Base-by-base conservation (phyloP, 352 stramenopile genomes). In the Globisporangium cylindrosporum region DNA sequence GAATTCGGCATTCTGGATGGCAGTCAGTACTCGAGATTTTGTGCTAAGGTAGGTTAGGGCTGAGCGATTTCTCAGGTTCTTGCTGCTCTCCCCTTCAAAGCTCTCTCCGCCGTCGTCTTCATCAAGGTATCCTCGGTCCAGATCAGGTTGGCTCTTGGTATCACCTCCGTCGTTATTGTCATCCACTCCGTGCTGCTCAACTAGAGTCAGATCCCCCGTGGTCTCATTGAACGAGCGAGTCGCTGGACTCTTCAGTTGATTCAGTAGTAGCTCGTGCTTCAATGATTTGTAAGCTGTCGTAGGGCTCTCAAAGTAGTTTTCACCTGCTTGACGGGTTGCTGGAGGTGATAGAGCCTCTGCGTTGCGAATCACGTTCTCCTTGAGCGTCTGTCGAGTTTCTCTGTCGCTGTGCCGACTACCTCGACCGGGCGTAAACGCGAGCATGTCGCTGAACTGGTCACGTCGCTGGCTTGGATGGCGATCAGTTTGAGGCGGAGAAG, bases 391-490 rank as follows among this genome's bases (percentile, higher is more conserved):
- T 41, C 1, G 70, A 24, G 18, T 7, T 22, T 60, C n/a, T 20
- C 27, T 60, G 55, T 32, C 10, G 27, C 15, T 60, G 18, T 46
- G 29, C 4, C 18, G 55, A 2, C 38, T 46, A 18, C 18, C 10
- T 12, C 15, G 29, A 18, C 27, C 55, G 4, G 53, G 5, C 18
- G 34, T 49, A 10, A 81, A 64, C 1, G 71, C 67, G 15, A 88
- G 41, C 74, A 87, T 76, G 48, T 88, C 81, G 20, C 78, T 72
- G 66, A 88, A 88, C 4, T 63, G 74, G 57, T 90, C 81, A 1
- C 53, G 55, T 15, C 1, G 59, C 24, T 25, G 38, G n/a, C 22
- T 20, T 25, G 9, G n/a, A 20, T 3, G 38, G 36, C 5, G 5
- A 27, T 29, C 55, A 46, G 18, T 18, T 10, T 29, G 59, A 56